phyloP scores from a whole-genome alignment of 352 stramenopile genomes.

The Phytophthora vignae region DNA sequence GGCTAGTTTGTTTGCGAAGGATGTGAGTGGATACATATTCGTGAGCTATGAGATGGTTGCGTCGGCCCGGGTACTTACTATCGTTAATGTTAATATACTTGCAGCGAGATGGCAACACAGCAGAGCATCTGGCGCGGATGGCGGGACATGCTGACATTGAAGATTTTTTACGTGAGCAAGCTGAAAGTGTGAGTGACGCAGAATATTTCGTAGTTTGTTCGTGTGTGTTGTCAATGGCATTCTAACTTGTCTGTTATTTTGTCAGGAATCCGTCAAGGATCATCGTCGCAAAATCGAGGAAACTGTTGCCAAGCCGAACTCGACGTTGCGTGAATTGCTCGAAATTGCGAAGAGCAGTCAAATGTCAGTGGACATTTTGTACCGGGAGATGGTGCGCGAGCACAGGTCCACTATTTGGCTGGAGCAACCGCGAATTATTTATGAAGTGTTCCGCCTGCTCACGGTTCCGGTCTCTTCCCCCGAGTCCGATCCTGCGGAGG shows the following conservation, averaged over 20 bases:
- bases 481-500: conserved; percentile 44
- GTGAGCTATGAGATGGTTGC: not conserved
- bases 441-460: conserved; percentile 80
- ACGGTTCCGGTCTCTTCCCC: conserved; percentile 51
- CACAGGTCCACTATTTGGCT: conserved; percentile 75
- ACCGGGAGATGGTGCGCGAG: conserved; percentile 82
- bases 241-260: conserved; percentile 8
- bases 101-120: conserved; percentile 80
- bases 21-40: conserved; percentile 55
- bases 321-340: conserved; percentile 72
- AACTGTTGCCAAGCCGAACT: conserved; percentile 64
- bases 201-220: not conserved
- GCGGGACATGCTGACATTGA: conserved; percentile 77
- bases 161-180: conserved; percentile 80
- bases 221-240: not conserved
- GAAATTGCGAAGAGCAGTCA: conserved; percentile 67
- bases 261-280: conserved; percentile 85
- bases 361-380: conserved; percentile 79
- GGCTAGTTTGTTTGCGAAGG: conserved; percentile 73
- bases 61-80: not conserved
- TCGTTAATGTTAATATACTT: conserved; percentile 1
- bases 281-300: conserved; percentile 88
- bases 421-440: conserved; percentile 82
- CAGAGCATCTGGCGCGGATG: conserved; percentile 66
- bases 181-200: conserved; percentile 76